Evolutionary conservation across 2,329 filamentous ascomycete genomes (phyloP), one percentile per base, ranked within the genome.

Genomic region (Ascochyta fabae): DNA sequence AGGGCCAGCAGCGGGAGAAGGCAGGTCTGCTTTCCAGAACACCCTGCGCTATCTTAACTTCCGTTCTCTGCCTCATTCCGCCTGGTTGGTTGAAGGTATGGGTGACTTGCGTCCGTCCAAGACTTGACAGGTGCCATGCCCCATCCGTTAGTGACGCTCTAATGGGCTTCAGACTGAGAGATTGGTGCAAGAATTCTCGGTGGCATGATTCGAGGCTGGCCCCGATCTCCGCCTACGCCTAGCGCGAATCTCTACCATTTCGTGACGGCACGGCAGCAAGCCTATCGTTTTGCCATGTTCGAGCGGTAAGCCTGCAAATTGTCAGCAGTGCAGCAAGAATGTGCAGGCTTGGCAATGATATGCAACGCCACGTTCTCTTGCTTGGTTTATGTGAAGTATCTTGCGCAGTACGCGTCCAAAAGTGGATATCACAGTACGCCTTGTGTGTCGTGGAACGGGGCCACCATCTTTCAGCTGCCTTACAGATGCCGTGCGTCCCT

Each of bases 1-100:
- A 60, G 53, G 59, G 41, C 60, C 60, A 58, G 59, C 56, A 52
- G 50, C 59, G 61, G 60, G 60, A 64, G 55, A 62, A 62, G 53
- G 27, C 43, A 50, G 43, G 56, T 59, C 48, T 55, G 62, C 58
- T 61, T 68, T 71, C 62, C 64, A 70, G 67, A 71, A 70, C 48
- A 59, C 34, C 47, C 40, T 56, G 54, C 44, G 60, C 59, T 53
- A 46, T 48, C 47, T 63, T 59, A 35, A 43, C 29, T 16, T 51
- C 44, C 54, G 53, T 60, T 35, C 33, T 8, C 40, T 48, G 34
- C 40, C 45, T 52, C 44, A 34, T 48, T 45, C 44, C 48, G 40
- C 35, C 48, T 48, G 35, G 35, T 34, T 22, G 54, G 54, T 48
- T 39, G 31, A 44, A 13, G 48, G 52, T 42, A 48, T 56, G 47